Evolutionary conservation across 176 grass and related monocot species (phyloP).

Genomic region (maize (Zea mays)): DNA sequence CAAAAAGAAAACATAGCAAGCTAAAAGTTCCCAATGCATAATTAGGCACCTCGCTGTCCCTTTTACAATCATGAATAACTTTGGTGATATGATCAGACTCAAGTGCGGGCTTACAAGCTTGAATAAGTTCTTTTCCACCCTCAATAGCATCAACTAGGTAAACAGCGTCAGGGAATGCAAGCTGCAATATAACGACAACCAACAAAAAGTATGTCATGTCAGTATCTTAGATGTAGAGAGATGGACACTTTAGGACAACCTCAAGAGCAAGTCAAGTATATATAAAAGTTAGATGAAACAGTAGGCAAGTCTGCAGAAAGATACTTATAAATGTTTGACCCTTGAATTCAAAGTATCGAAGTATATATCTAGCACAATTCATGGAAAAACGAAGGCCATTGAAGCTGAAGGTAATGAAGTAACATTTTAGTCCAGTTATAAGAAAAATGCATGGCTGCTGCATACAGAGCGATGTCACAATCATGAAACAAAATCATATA

Average conservation of each 20-base stretch:
- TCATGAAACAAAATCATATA: slow-evolving; percentile 1
- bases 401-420: not conserved
- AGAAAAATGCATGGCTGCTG: not conserved
- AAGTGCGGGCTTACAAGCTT: slow-evolving; percentile 91
- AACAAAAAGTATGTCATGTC: slow-evolving; percentile 6
- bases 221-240: slow-evolving; percentile 14
- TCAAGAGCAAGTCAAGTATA: slow-evolving; percentile 4
- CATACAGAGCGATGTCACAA: not conserved
- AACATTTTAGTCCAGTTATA: not conserved
- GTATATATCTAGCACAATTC: not conserved
- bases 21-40: slow-evolving; percentile 1
- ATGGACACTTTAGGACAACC: slow-evolving; percentile 12
- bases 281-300: slow-evolving; percentile 22
- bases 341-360: not conserved
- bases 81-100: slow-evolving; percentile 79
- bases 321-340: not conserved
- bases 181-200: slow-evolving; percentile 50
- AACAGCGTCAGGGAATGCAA: slow-evolving; percentile 78
- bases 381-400: not conserved
- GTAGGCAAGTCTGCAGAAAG: not conserved
- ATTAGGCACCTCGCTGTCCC: slow-evolving; percentile 84
- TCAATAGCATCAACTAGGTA: slow-evolving; percentile 94
- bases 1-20: slow-evolving; percentile 5
- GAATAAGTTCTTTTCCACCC: slow-evolving; percentile 67
- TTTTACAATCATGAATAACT: slow-evolving; percentile 99